Conservation (phyloP, 1,284 basidiomycete species). For the Takashimella koratensis region DNA sequence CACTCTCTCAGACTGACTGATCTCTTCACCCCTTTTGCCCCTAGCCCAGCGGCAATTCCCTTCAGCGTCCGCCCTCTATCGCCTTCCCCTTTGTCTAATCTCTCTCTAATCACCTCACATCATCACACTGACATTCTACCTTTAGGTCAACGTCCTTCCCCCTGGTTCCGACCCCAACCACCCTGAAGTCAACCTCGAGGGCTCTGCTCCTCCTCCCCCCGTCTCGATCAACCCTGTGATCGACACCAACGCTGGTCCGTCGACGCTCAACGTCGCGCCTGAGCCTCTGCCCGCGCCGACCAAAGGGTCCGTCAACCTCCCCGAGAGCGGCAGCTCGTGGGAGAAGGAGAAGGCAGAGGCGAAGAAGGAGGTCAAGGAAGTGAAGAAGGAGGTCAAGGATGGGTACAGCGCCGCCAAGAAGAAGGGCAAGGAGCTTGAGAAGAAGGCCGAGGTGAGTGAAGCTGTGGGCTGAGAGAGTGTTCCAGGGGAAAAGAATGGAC, state of each 20-base stretch:
- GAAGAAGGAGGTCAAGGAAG: constrained; percentile 16
- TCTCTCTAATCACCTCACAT: not conserved
- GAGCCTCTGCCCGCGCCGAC: constrained; percentile 16
- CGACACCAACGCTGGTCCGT: not conserved
- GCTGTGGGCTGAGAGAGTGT: not conserved
- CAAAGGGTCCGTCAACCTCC: constrained; percentile 23
- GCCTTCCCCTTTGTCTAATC: not conserved
- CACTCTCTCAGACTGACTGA: too few relatives aligned
- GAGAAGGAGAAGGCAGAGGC: constrained; percentile 18
- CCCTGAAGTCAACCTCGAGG: constrained; percentile 20
- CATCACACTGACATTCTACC: not conserved
- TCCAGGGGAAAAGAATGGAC: not conserved
- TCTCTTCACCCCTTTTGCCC: not conserved
- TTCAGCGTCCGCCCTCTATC: not conserved
- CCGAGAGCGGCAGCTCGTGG: constrained; percentile 24
- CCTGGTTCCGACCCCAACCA: constrained; percentile 35
- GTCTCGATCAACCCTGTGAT: constrained; percentile 17
- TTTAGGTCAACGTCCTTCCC: constrained; percentile 38
- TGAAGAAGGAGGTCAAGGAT: constrained; percentile 42
- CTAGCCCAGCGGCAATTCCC: not conserved
- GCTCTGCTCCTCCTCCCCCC: constrained; percentile 9
- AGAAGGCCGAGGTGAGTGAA: constrained; percentile 52
- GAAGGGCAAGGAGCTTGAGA: constrained; percentile 53
- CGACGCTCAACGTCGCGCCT: constrained; percentile 29
- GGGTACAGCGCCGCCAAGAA: constrained; percentile 57